A percentile compares a stretch with the other conserved stretches of the same genome.
phyloP scores from a whole-genome alignment of 2,329 filamentous ascomycete species.

The Penicillium sp. region DNA sequence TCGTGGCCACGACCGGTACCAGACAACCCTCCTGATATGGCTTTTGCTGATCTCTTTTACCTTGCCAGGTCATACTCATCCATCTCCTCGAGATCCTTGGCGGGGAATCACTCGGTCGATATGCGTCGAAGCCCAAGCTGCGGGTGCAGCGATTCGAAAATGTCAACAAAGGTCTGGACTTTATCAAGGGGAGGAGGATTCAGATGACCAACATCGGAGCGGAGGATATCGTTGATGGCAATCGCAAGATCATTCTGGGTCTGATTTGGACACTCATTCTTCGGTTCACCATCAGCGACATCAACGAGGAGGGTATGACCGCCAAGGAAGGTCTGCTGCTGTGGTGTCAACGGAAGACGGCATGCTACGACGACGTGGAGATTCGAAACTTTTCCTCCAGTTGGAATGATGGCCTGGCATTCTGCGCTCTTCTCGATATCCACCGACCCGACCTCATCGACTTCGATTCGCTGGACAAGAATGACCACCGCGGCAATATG shows the following conservation, averaged over 20 bases:
- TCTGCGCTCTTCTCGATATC: slow-evolving; percentile 94
- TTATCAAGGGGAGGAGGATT: slow-evolving; percentile 85
- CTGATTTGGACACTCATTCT: slow-evolving; percentile 98
- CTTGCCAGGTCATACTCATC: slow-evolving; percentile 78
- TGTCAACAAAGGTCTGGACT: slow-evolving; percentile 92
- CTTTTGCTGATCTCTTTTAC: background rate
- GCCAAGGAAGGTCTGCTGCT: slow-evolving; percentile 92
- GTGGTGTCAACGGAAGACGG: slow-evolving; percentile 98
- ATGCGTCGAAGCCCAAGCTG: slow-evolving; percentile 93
- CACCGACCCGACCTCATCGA: slow-evolving; percentile 97
- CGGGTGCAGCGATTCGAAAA: slow-evolving; percentile 98
- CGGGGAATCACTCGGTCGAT: slow-evolving; percentile 89
- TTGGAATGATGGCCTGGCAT: slow-evolving; percentile 97
- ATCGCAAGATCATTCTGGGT: slow-evolving; percentile 94
- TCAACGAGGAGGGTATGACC: slow-evolving; percentile 96
- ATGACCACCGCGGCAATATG: slow-evolving; percentile 95
- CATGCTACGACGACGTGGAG: slow-evolving; percentile 96
- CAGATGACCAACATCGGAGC: slow-evolving; percentile 99
- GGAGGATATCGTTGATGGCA: slow-evolving; percentile 97
- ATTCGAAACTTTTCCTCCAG: slow-evolving; percentile 92
- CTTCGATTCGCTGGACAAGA: slow-evolving; percentile 91
- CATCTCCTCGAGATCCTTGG: slow-evolving; percentile 96
- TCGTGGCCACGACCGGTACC: background rate
- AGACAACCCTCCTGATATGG: background rate
- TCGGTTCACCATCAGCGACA: slow-evolving; percentile 97